phyloP scores from a whole-genome alignment of 495 filamentous ascomycete species.

The Aspergillus ostianus region DNA sequence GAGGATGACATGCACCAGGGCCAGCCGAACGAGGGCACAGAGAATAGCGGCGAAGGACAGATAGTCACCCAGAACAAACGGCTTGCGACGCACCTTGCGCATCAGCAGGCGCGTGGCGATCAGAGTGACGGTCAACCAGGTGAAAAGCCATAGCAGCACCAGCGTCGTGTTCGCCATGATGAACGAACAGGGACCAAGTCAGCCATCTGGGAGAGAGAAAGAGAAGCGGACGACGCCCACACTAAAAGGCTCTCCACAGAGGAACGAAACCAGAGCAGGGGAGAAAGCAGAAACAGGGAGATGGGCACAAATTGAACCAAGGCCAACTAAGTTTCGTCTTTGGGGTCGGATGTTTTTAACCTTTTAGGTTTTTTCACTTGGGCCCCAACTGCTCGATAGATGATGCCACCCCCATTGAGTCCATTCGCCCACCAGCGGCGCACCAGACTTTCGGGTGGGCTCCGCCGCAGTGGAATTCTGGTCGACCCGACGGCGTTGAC shows the following conservation, averaged over 20 bases:
- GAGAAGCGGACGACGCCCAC: not conserved
- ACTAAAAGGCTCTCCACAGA: not conserved
- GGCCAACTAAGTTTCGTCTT: not conserved
- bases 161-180: slow-evolving; percentile 19
- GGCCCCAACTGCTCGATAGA: not conserved
- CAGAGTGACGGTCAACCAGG: slow-evolving; percentile 21
- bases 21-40: slow-evolving; percentile 23
- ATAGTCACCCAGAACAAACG: slow-evolving; percentile 28
- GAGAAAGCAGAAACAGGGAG: not conserved
- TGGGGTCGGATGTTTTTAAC: not conserved
- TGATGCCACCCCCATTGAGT: not conserved
- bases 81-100: slow-evolving; percentile 22
- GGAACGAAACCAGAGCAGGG: not conserved
- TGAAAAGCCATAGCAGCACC: slow-evolving; percentile 31
- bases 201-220: not conserved
- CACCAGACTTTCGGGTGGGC: not conserved
- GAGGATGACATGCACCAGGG: slow-evolving; percentile 33
- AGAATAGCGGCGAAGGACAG: slow-evolving; percentile 26
- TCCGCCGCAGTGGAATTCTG: not conserved
- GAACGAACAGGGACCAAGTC: slow-evolving; percentile 1
- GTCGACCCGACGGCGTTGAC: not conserved
- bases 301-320: not conserved
- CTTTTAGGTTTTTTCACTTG: not conserved
- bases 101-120: slow-evolving; percentile 26
- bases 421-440: not conserved